Evolutionary conservation across 139 green algal genomes (phyloP).

Genomic region (Monoraphidium neglectum): DNA sequence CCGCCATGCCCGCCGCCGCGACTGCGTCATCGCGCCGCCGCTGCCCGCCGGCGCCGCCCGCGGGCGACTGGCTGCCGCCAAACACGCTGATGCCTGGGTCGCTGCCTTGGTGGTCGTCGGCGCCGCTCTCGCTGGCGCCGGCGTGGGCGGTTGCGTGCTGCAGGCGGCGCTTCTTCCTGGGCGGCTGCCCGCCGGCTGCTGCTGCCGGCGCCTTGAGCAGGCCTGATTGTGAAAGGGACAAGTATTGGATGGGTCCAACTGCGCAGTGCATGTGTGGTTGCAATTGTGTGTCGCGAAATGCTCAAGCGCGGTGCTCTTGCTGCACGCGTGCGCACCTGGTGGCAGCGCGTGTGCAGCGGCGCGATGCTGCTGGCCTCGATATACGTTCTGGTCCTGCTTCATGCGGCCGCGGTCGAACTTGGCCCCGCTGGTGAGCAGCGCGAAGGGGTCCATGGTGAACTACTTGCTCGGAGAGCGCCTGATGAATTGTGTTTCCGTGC

Average conservation of each 20-base stretch:
- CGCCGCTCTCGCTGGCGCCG: not conserved
- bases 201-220: not conserved
- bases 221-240: not conserved
- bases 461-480: too few species aligned
- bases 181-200: not conserved
- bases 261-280: not conserved
- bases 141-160: not conserved
- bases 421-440: slow-evolving; percentile 20
- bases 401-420: slow-evolving; percentile 19
- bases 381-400: slow-evolving; percentile 11
- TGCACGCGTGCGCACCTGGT: not conserved
- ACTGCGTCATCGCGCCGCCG: slow-evolving; percentile 12
- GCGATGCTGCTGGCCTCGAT: slow-evolving; percentile 14
- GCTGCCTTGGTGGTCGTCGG: not conserved
- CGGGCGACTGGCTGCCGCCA: not conserved
- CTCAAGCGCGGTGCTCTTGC: not conserved
- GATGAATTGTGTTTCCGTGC: too few species aligned
- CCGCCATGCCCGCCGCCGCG: slow-evolving; percentile 25
- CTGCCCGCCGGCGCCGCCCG: too few species aligned
- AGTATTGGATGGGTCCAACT: not conserved
- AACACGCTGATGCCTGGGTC: slow-evolving; percentile 34
- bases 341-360: not conserved
- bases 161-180: not conserved
- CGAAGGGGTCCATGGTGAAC: slow-evolving; percentile 32
- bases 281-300: not conserved